Evolutionary conservation across 2,329 filamentous ascomycete genomes (phyloP), one percentile per base, ranked within the genome.

Genomic region (Arachnomyces sp.): DNA sequence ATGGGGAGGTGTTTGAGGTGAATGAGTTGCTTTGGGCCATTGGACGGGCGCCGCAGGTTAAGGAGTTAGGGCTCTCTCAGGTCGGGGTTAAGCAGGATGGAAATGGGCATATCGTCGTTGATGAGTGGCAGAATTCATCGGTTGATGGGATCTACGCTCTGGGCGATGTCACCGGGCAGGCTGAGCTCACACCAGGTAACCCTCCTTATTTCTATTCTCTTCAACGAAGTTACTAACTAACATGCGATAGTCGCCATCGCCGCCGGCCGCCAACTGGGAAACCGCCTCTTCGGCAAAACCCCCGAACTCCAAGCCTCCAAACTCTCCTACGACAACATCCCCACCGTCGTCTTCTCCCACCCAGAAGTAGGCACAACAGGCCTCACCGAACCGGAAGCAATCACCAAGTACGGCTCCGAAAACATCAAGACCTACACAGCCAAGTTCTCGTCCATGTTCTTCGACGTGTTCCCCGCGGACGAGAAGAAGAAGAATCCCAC

Each of bases 1-100:
- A 68, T 37, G 68, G 66, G 9, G 56, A 60, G 14, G 65, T 65
- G 39, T 44, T 70, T 36, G 62, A 67, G 40, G 62, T 70, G 38
- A 71, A 72, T 48, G 71, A 73, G 52, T 49, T 73, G 11, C 56
- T 74, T 32, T 73, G 70, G 70, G 69, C 70, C 7, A 59, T 74
- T 44, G 71, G 71, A 4, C 62, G 71, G 40, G 51, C 52, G 3
- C 69, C 71, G 1, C 66, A 71, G 44, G 61, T 66, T 3, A 59
- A 68, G 48, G 60, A 61, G 31, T 50, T 74, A 36, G 48, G 63
- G 16, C 51, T 72, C 7, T 54, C 66, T 6, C 55, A 61, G 11
- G 55, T 62, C 8, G 68, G 68, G 3, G 59, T 73, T 8, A 63
- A 69, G 49, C 53, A 59, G 28, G 59, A 53, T 29, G 31, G 55